phyloP scores from a whole-genome alignment of 129 eudicot genomes.

The Saposhnikovia divaricata region DNA sequence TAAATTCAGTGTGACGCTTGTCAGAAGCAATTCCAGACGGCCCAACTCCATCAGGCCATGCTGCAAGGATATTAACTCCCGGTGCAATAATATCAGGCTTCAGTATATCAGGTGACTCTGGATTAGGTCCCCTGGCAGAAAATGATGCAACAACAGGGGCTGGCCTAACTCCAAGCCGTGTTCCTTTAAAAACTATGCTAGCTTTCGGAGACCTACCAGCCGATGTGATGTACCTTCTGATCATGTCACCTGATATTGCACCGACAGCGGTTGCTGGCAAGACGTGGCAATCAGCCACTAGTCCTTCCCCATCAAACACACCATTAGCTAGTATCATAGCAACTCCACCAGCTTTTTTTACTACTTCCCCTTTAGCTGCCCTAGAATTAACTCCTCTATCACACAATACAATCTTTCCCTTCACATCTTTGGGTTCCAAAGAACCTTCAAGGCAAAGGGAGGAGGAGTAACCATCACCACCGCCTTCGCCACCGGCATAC shows the following conservation, averaged over 20 bases:
- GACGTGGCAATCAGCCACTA: conserved; percentile 90
- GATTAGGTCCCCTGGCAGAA: conserved; percentile 93
- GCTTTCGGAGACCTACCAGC: conserved; percentile 46
- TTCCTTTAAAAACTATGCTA: conserved; percentile 65
- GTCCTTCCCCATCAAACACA: conserved; percentile 87
- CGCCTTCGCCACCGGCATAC: conserved; percentile 68
- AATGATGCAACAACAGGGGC: conserved; percentile 93
- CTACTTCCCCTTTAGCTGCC: conserved; percentile 81
- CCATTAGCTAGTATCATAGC: conserved; percentile 94
- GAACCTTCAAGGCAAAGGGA: conserved; percentile 89
- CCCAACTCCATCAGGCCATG: conserved; percentile 83
- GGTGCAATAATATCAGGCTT: conserved; percentile 95
- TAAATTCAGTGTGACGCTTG: conserved; percentile 62
- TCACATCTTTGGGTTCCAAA: conserved; percentile 42
- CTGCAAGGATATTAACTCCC: conserved; percentile 82
- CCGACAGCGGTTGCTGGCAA: conserved; percentile 83
- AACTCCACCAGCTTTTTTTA: conserved; percentile 78
- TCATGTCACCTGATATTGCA: conserved; percentile 57
- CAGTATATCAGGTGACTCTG: conserved; percentile 71
- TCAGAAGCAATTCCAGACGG: conserved; percentile 77
- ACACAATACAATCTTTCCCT: conserved; percentile 80
- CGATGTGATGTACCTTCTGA: conserved; percentile 50
- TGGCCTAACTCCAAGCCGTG: conserved; percentile 57
- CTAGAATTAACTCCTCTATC: conserved; percentile 88
- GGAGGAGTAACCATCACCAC: conserved; percentile 79